phyloP scores from a whole-genome alignment of 2,329 filamentous ascomycete species.

The Talaromyces sp. region DNA sequence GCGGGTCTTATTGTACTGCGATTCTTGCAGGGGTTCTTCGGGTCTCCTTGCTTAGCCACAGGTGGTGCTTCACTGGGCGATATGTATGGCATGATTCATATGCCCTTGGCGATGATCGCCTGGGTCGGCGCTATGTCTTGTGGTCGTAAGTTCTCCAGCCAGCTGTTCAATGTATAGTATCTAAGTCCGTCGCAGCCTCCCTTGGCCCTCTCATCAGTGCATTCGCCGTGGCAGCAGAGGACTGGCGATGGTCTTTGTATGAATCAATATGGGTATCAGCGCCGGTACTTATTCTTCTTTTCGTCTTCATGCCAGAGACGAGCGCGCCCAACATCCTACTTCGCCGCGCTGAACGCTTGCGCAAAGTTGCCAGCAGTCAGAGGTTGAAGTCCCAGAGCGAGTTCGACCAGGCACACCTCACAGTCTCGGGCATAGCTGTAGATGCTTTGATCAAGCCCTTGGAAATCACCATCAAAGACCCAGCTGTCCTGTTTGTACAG shows the following conservation, averaged over 20 bases:
- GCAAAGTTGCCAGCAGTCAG: not conserved
- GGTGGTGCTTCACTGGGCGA: slow-evolving; percentile 47
- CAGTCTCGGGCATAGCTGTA: slow-evolving; percentile 55
- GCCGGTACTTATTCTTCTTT: slow-evolving; percentile 48
- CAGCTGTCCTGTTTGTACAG: not conserved
- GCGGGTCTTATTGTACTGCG: slow-evolving; percentile 62
- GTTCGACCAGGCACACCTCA: slow-evolving; percentile 25
- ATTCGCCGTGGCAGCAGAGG: slow-evolving; percentile 52
- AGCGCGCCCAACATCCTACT: not conserved
- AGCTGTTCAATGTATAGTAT: not conserved
- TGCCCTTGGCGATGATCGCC: slow-evolving; percentile 57
- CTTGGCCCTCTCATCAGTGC: slow-evolving; percentile 61
- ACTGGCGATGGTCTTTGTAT: slow-evolving; percentile 59
- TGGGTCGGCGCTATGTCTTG: slow-evolving; percentile 51
- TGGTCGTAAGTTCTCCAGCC: slow-evolving; percentile 31
- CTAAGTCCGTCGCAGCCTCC: slow-evolving; percentile 34
- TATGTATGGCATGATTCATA: slow-evolving; percentile 51
- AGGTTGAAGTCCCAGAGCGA: slow-evolving; percentile 20
- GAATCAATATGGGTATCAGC: slow-evolving; percentile 61
- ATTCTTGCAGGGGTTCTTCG: slow-evolving; percentile 64
- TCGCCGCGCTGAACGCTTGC: not conserved
- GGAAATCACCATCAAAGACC: not conserved
- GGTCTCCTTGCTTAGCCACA: slow-evolving; percentile 61
- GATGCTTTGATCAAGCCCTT: slow-evolving; percentile 20
- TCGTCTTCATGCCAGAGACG: not conserved